A percentile compares a stretch with the other conserved stretches of the same genome.
These are phyloP conservation scores for Paraleonurus japonicus DNA, from an alignment of 257 asterid species.

Conservation along the genomic window DNA sequence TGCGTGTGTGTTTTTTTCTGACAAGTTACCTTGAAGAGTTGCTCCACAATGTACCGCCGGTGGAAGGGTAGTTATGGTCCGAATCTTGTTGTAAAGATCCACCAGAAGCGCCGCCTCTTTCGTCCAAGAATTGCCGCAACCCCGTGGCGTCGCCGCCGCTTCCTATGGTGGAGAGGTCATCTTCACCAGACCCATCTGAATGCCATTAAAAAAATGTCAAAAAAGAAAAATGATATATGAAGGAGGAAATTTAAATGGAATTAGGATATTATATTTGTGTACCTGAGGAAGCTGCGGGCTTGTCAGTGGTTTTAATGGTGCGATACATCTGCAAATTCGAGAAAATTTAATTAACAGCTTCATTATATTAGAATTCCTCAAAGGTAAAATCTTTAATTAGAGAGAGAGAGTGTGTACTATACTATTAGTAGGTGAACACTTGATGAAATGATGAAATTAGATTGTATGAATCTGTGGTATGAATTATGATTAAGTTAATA, in stretches of 20 bases:
- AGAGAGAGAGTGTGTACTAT: neutral
- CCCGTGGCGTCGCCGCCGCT: conserved; percentile 50
- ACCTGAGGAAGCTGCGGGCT: conserved; percentile 96
- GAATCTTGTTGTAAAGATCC: conserved; percentile 54
- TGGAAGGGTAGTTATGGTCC: conserved; percentile 46
- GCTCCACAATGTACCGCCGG: conserved; percentile 70
- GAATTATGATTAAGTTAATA: neutral
- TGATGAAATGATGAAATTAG: neutral
- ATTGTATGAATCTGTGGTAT: neutral
- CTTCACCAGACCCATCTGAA: conserved; percentile 95
- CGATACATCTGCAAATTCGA: conserved; percentile 82
- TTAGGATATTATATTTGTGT: conserved; percentile 10
- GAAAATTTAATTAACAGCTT: conserved; percentile 15
- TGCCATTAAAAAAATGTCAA: conserved; percentile 46
- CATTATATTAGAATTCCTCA: too few relatives aligned
- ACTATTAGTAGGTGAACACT: neutral
- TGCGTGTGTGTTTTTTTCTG: conserved; percentile 7
- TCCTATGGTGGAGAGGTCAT: conserved; percentile 71
- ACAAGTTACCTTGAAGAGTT: conserved; percentile 77
- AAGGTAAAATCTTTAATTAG: neutral
- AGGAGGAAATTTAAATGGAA: neutral
- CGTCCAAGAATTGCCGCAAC: conserved; percentile 50
- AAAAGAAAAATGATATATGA: neutral
- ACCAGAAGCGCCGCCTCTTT: conserved; percentile 61
- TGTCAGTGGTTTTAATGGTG: conserved; percentile 94